Evolutionary conservation across 768 basidiomycete species (phyloP).

Genomic region (Pisolithus tinctorius): DNA sequence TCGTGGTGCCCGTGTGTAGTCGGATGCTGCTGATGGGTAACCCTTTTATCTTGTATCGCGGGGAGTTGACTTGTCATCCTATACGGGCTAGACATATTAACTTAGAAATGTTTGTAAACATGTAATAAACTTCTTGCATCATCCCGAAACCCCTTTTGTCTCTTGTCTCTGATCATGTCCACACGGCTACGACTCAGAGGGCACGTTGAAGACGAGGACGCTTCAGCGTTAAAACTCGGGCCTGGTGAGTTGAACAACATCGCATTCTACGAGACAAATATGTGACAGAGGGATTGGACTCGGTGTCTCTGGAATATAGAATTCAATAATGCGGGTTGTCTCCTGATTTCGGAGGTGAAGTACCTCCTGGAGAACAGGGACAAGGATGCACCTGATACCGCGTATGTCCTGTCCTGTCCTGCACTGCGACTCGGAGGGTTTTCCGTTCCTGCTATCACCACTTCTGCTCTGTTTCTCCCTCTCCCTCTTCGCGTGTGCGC

Average conservation of each 20-base stretch:
- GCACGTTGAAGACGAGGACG: slow-evolving; percentile 76
- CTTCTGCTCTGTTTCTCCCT: background rate
- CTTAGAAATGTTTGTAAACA: slow-evolving; percentile 31
- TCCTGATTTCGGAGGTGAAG: slow-evolving; percentile 90
- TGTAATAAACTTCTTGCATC: slow-evolving; percentile 24
- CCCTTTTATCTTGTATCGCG: slow-evolving; percentile 18
- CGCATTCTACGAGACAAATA: background rate
- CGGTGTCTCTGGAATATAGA: slow-evolving; percentile 35
- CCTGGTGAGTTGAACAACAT: slow-evolving; percentile 37
- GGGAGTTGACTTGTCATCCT: slow-evolving; percentile 14
- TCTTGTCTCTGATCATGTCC: slow-evolving; percentile 35
- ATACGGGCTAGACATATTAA: slow-evolving; percentile 27
- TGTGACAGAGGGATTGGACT: background rate
- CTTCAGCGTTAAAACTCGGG: slow-evolving; percentile 76
- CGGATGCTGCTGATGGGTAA: slow-evolving; percentile 13
- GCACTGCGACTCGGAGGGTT: too few species aligned
- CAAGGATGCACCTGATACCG: slow-evolving; percentile 82
- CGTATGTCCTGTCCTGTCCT: slow-evolving; percentile 39
- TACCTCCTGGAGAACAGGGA: slow-evolving; percentile 83
- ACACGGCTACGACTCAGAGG: slow-evolving; percentile 58
- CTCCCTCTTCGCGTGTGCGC: background rate
- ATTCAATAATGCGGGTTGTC: slow-evolving; percentile 87
- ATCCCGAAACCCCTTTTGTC: slow-evolving; percentile 7
- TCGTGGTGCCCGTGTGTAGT: slow-evolving; percentile 15
- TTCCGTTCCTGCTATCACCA: background rate